Evolutionary conservation across 495 filamentous ascomycete species (phyloP), one percentile per base, ranked within the genome.

Genomic region (Aspergillus nanangensis): DNA sequence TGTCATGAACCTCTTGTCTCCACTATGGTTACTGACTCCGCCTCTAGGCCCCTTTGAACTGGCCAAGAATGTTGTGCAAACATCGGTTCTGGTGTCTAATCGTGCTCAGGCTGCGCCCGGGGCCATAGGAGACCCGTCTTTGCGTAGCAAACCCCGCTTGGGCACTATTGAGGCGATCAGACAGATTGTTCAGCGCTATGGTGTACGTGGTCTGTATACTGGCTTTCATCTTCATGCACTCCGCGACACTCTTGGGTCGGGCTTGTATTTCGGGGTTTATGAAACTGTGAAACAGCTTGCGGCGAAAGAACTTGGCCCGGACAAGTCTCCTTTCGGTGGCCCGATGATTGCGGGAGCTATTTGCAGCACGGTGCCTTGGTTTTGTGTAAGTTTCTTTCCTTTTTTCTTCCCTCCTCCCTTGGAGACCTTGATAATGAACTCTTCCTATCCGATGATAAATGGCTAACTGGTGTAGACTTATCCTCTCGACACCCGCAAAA

Each of bases 241-340:
- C 59, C 81, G 91, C 37, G 91, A 96, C 59, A 93, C 88, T 0
- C 75, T 95, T 38, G 91, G 91, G 19, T 93, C 91, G 2, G 88
- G 78, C 2, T 83, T 95, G 44, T 96, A 96, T 62, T 96, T 96
- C 57, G 82, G 84, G 45, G 87, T 90, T 50, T 96, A 96, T 60
- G 91, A 96, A 60, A 88, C 83, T 51, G 81, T 82, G 45, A 96
- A 96, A 65, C 87, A 95, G 62, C 57, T 93, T 33, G 78, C 91
- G 32, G 82, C 84, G 23, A 90, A 66, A 31, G 63, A 70, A 44
- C 51, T 70, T 21, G 69, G 70, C 3, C 55, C 55, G 3, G 61
- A 66, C 25, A 65, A 63, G 23, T 66, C 62, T 21, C 67, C 66
- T 0, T 63, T 74, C 14, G 70, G 69, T 7, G 61, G 61, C 5